Evolutionary conservation across 2,329 filamentous ascomycete species (phyloP).

Genomic region (Teratosphaeria viscida): DNA sequence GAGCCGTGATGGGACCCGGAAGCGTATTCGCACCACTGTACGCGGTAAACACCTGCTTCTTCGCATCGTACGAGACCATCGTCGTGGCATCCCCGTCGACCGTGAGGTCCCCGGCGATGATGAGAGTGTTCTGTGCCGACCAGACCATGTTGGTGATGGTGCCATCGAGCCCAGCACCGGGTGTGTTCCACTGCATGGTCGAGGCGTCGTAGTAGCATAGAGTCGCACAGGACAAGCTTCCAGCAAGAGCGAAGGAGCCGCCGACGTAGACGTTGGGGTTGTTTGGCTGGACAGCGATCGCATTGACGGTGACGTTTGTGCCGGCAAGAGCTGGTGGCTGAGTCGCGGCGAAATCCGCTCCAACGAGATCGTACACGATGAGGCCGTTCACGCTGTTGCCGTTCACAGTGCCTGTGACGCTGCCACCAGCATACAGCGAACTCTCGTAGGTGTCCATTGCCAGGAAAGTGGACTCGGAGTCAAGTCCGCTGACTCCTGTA

Average conservation of each 20-base stretch:
- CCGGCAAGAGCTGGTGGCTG: slow-evolving; percentile 72
- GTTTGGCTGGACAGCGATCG: slow-evolving; percentile 62
- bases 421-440: slow-evolving; percentile 72
- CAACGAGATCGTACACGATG: slow-evolving; percentile 65
- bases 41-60: slow-evolving; percentile 53
- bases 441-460: slow-evolving; percentile 58
- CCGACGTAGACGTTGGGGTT: slow-evolving; percentile 73
- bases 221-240: slow-evolving; percentile 68
- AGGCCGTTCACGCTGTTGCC: slow-evolving; percentile 59
- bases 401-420: slow-evolving; percentile 59
- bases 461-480: slow-evolving; percentile 62
- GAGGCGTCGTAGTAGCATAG: slow-evolving; percentile 70
- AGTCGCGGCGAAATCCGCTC: slow-evolving; percentile 48
- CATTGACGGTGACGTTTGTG: slow-evolving; percentile 58
- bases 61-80: slow-evolving; percentile 63
- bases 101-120: slow-evolving; percentile 68
- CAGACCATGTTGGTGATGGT: slow-evolving; percentile 64
- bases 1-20: slow-evolving; percentile 67
- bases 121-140: slow-evolving; percentile 58
- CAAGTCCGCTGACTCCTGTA: slow-evolving; percentile 55
- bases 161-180: slow-evolving; percentile 62
- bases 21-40: slow-evolving; percentile 54
- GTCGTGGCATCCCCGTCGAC: slow-evolving; percentile 55
- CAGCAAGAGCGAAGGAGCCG: slow-evolving; percentile 73
- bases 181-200: slow-evolving; percentile 66